A percentile compares a stretch with the other conserved stretches of the same genome.
Conservation (phyloP, 768 basidiomycete species). For the Serpula lacrymans region DNA sequence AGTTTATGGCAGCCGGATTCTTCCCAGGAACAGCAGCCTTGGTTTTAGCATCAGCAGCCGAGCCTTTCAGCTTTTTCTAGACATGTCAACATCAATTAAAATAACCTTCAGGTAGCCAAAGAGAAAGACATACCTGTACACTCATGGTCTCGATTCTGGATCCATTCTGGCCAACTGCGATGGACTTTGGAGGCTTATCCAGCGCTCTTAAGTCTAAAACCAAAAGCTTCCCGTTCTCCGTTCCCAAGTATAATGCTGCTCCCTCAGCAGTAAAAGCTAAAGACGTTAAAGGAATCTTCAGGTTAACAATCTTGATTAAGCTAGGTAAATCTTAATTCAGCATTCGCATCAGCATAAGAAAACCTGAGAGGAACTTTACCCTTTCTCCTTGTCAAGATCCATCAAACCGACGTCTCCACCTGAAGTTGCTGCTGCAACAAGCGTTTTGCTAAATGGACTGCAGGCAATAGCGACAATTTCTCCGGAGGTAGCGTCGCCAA, state of each 20-base stretch:
- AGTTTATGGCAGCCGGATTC: conserved; percentile 16
- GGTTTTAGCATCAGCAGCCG: conserved; percentile 5
- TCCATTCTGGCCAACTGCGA: conserved; percentile 47
- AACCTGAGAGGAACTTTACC: conserved; percentile 36
- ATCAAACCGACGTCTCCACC: conserved; percentile 55
- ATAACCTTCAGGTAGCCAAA: background rate
- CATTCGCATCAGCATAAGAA: background rate
- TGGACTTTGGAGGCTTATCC: conserved; percentile 59
- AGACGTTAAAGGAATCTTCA: conserved; percentile 55
- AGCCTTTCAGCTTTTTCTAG: conserved; percentile 17
- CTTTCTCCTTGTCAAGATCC: conserved; percentile 74
- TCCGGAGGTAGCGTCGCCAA: conserved; percentile 43
- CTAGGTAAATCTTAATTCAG: conserved; percentile 29
- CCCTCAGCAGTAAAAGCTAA: conserved; percentile 69
- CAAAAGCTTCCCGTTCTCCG: conserved; percentile 60
- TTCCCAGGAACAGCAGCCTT: conserved; percentile 7
- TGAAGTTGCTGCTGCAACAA: conserved; percentile 56
- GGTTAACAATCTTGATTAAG: conserved; percentile 53
- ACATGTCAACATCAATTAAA: too few relatives aligned
- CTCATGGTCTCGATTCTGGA: conserved; percentile 49
- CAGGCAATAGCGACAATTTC: conserved; percentile 55
- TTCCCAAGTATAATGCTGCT: conserved; percentile 62
- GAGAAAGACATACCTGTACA: conserved; percentile 56
- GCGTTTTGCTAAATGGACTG: conserved; percentile 75
- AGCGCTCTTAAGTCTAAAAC: conserved; percentile 60